phyloP scores from a whole-genome alignment of 495 filamentous ascomycete genomes.

The Tuber microsphaerosporum region DNA sequence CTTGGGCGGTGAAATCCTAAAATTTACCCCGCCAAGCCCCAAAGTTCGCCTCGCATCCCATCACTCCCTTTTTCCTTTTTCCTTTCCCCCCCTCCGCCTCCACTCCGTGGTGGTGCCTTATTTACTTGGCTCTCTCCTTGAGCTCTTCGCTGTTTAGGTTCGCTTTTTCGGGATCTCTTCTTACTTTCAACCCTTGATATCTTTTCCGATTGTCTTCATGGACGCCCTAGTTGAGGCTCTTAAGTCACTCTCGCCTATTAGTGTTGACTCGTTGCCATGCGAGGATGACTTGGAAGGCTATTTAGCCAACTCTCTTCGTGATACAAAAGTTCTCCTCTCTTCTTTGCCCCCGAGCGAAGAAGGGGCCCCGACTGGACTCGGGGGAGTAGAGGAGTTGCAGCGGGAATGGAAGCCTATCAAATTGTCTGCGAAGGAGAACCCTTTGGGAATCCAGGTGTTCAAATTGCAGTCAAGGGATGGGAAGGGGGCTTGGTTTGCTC shows the following conservation, averaged over 20 bases:
- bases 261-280: constrained; percentile 50
- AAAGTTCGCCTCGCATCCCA: neutral
- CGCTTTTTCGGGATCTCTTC: neutral
- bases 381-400: constrained; percentile 50
- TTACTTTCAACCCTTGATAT: neutral
- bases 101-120: neutral
- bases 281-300: constrained; percentile 49
- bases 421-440: constrained; percentile 62
- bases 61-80: neutral
- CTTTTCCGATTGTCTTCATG: constrained; percentile 44
- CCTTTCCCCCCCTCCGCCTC: neutral
- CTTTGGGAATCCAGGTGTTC: constrained; percentile 67
- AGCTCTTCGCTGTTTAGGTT: neutral
- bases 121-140: neutral
- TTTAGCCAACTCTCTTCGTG: constrained; percentile 52
- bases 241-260: constrained; percentile 61
- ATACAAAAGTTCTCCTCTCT: constrained; percentile 64
- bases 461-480: constrained; percentile 73
- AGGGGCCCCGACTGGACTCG: constrained; percentile 39
- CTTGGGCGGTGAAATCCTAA: neutral
- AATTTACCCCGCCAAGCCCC: neutral
- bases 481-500: constrained; percentile 80
- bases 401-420: constrained; percentile 86
- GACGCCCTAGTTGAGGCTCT: constrained; percentile 65
- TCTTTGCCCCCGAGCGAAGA: constrained; percentile 51